These are phyloP conservation scores for Coriolopsis trogii DNA, from an alignment of 1,284 basidiomycete species.

Conservation along the genomic window DNA sequence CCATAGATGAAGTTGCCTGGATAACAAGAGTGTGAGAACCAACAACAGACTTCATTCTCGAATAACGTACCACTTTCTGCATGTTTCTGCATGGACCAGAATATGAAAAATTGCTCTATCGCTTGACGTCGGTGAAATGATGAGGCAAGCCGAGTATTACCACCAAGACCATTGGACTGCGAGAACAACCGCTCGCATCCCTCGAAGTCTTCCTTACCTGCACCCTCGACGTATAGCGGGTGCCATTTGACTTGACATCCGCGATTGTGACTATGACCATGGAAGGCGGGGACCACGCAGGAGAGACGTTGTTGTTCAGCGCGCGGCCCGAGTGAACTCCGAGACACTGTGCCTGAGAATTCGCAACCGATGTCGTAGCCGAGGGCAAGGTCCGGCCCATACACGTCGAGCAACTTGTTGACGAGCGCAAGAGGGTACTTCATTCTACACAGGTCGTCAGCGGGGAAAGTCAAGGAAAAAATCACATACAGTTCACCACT, in stretches of 20 bases:
- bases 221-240: conserved; percentile 31
- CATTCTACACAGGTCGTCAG: conserved; percentile 27
- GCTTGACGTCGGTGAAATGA: conserved; percentile 32
- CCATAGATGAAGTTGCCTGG: conserved; percentile 28
- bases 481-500: conserved; percentile 39
- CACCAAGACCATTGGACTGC: conserved; percentile 36
- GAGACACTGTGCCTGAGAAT: conserved; percentile 29
- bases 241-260: conserved; percentile 37
- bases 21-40: background rate
- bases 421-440: conserved; percentile 40
- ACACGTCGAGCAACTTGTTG: conserved; percentile 27
- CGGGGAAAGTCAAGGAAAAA: background rate
- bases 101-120: conserved; percentile 21
- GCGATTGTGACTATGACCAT: conserved; percentile 39
- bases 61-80: conserved; percentile 10
- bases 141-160: conserved; percentile 24
- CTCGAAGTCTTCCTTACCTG: conserved; percentile 40
- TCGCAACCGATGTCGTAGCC: conserved; percentile 42
- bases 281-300: conserved; percentile 36
- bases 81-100: conserved; percentile 25
- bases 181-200: too few species aligned
- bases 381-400: conserved; percentile 23
- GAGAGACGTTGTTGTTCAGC: conserved; percentile 3
- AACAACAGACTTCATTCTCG: background rate
- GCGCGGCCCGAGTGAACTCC: conserved; percentile 28